phyloP scores from a whole-genome alignment of 169 alveolate species.

The Eimeria praecox region DNA sequence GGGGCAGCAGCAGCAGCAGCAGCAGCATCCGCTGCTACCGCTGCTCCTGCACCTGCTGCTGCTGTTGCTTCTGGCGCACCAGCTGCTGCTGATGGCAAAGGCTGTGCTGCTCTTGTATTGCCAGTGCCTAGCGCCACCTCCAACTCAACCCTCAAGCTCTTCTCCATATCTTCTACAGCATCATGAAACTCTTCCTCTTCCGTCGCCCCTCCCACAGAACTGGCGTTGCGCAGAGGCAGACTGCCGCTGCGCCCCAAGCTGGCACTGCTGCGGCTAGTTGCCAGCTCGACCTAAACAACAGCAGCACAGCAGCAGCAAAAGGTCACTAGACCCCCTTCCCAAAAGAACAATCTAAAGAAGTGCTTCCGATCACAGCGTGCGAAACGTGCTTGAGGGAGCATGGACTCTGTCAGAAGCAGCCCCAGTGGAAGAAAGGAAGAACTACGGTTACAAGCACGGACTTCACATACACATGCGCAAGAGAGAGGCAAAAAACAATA shows the following conservation, averaged over 20 bases:
- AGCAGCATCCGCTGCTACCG: not conserved
- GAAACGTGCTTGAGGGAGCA: no score
- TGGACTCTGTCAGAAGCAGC: no score
- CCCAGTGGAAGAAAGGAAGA: not conserved
- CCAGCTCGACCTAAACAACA: conserved; percentile 19
- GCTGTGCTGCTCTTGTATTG: not conserved
- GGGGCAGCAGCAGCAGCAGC: conserved; percentile 6
- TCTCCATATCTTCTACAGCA: conserved; percentile 85
- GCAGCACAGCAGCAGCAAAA: conserved; percentile 6
- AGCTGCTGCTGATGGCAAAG: conserved; percentile 7
- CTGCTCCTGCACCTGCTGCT: not conserved
- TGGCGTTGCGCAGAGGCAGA: conserved; percentile 5
- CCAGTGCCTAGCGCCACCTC: conserved; percentile 60
- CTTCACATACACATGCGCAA: not conserved
- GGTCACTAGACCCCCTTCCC: no score
- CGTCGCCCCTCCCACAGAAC: conserved; percentile 61
- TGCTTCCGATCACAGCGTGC: no score
- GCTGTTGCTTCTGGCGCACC: not conserved
- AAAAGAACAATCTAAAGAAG: not conserved
- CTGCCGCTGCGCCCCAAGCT: conserved; percentile 54
- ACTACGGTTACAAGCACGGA: not conserved
- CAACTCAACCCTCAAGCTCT: conserved; percentile 82
- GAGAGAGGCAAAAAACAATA: not conserved
- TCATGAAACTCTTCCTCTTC: conserved; percentile 85
- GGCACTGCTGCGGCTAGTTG: conserved; percentile 54